phyloP scores from a whole-genome alignment of 1,139 yeast genomes.

The Pichia sp. region DNA sequence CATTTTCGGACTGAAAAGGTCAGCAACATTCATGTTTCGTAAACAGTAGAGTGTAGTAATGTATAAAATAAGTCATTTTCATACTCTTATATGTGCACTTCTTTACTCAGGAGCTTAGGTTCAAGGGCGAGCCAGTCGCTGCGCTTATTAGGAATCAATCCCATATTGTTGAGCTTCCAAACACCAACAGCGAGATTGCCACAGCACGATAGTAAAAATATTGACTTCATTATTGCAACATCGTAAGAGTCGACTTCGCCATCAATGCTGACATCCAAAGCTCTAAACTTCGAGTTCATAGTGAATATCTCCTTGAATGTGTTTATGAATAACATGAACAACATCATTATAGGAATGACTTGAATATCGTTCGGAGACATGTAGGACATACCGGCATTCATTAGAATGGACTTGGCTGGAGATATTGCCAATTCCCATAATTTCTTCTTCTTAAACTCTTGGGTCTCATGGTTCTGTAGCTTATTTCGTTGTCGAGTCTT shows the following conservation, averaged over 20 bases:
- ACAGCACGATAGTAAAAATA: slow-evolving; percentile 49
- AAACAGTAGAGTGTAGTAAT: too few relatives aligned
- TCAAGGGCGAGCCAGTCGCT: slow-evolving; percentile 96
- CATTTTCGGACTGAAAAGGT: slow-evolving; percentile 22
- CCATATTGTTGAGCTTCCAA: slow-evolving; percentile 84
- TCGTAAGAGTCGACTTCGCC: slow-evolving; percentile 21
- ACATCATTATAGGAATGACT: slow-evolving; percentile 86
- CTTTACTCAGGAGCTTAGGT: slow-evolving; percentile 31
- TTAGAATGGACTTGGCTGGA: slow-evolving; percentile 82
- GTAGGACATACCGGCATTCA: slow-evolving; percentile 86
- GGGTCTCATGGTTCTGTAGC: too few relatives aligned
- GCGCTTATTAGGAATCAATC: slow-evolving; percentile 75
- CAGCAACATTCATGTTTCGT: slow-evolving; percentile 14
- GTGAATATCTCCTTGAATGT: slow-evolving; percentile 68
- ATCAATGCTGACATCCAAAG: slow-evolving; percentile 8
- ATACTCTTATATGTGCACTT: slow-evolving; percentile 13
- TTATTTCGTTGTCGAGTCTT: too few relatives aligned
- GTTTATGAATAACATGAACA: slow-evolving; percentile 71
- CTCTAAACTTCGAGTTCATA: slow-evolving; percentile 37
- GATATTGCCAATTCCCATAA: slow-evolving; percentile 85
- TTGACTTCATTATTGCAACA: slow-evolving; percentile 18
- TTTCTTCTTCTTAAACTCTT: slow-evolving; percentile 52
- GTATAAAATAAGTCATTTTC: background rate
- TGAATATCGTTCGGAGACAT: slow-evolving; percentile 92
- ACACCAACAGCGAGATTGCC: slow-evolving; percentile 68